Evolutionary conservation across 139 green algal species (phyloP).

Genomic region (Desmodesmus armatus): DNA sequence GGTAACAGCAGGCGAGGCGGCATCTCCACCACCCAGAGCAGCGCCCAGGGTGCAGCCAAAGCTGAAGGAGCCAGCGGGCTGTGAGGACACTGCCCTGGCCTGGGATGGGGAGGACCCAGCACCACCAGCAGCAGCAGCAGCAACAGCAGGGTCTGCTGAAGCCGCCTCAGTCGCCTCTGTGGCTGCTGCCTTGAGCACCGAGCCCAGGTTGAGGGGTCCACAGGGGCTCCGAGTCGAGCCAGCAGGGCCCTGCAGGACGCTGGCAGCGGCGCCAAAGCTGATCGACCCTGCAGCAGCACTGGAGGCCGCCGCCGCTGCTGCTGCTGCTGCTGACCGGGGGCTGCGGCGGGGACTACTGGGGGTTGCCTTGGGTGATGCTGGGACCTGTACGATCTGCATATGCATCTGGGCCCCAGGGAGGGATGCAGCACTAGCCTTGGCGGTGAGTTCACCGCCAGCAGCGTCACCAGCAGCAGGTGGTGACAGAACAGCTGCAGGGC

Average conservation of each 20-base stretch:
- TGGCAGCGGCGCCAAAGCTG: conserved; percentile 17
- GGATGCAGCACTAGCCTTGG: too few relatives aligned
- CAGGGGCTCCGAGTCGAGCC: background rate
- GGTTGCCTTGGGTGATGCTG: too few relatives aligned
- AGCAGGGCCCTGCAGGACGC: background rate
- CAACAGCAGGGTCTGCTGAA: background rate
- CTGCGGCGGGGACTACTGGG: too few relatives aligned
- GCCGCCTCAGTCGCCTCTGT: background rate
- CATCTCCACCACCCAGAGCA: background rate
- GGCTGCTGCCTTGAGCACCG: background rate
- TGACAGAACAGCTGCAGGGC: too few relatives aligned
- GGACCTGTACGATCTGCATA: too few relatives aligned
- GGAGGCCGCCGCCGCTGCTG: background rate
- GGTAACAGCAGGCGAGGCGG: background rate
- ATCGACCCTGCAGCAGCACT: conserved; percentile 12
- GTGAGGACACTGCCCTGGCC: conserved; percentile 7
- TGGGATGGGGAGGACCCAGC: too few relatives aligned
- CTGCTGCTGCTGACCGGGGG: conserved; percentile 1
- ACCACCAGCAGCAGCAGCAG: background rate
- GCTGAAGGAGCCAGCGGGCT: conserved; percentile 30
- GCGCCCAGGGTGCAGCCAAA: background rate
- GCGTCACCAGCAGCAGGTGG: too few relatives aligned
- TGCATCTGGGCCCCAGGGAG: too few relatives aligned
- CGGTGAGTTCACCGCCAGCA: too few relatives aligned
- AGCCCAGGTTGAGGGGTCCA: background rate